phyloP scores from a whole-genome alignment of 768 basidiomycete genomes.

The Leccinum olivaceopallidum region DNA sequence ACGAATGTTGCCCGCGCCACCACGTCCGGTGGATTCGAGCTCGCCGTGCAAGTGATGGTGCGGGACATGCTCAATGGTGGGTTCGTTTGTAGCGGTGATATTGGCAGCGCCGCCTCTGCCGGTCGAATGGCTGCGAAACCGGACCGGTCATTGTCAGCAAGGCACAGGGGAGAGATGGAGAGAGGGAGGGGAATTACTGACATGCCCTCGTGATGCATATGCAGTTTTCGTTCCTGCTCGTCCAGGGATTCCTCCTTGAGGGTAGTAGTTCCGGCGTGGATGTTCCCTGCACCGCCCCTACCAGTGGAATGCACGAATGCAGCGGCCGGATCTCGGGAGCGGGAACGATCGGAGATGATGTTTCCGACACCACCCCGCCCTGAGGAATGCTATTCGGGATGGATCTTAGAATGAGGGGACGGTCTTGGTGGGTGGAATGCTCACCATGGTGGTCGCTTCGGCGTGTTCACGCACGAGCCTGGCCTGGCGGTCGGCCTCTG shows the following conservation, averaged over 20 bases:
- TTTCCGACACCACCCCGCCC: conserved; percentile 72
- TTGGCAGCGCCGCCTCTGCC: conserved; percentile 73
- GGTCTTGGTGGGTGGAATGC: conserved; percentile 13
- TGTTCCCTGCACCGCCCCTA: conserved; percentile 66
- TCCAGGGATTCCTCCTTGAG: conserved; percentile 29
- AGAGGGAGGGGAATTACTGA: conserved; percentile 30
- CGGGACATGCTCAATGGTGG: conserved; percentile 37
- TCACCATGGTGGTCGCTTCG: conserved; percentile 36
- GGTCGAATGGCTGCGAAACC: conserved; percentile 54
- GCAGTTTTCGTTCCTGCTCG: conserved; percentile 35
- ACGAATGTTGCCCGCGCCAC: conserved; percentile 63
- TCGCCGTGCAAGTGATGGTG: conserved; percentile 26
- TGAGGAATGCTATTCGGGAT: conserved; percentile 46
- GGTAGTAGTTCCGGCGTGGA: conserved; percentile 33
- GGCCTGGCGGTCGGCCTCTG: conserved; percentile 27
- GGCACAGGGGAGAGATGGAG: not conserved
- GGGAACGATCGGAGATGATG: conserved; percentile 52
- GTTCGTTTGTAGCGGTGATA: conserved; percentile 41
- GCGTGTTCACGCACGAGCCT: conserved; percentile 27
- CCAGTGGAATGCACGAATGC: conserved; percentile 49
- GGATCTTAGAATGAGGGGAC: not conserved
- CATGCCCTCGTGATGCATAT: conserved; percentile 38
- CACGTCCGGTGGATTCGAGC: conserved; percentile 52
- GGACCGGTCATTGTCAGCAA: conserved; percentile 1
- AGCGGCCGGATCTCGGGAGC: conserved; percentile 39